A percentile compares a stretch with the other conserved stretches of the same genome.
Conservation (phyloP, 1,139 yeast species). For the Kodamaea anthophila region DNA sequence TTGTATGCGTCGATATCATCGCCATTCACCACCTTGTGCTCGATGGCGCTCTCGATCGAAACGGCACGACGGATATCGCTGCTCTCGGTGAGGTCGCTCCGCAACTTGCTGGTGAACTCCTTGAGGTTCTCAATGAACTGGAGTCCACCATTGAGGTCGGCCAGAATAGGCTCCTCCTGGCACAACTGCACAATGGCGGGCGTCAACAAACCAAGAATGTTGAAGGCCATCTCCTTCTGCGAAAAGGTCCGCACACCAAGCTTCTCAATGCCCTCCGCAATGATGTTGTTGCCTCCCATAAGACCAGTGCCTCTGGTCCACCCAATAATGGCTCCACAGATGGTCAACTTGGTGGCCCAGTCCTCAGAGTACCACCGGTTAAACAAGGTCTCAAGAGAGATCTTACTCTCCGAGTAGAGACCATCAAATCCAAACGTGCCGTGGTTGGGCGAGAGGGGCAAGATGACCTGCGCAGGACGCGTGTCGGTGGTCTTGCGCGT, state of each 20-base stretch:
- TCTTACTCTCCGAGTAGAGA: constrained; percentile 93
- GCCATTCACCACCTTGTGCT: constrained; percentile 89
- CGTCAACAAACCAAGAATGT: constrained; percentile 86
- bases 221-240: constrained; percentile 99
- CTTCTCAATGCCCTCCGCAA: constrained; percentile 95
- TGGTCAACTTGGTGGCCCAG: constrained; percentile 89
- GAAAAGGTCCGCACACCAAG: constrained; percentile 96
- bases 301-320: constrained; percentile 99
- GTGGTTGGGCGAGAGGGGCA: constrained; percentile 97
- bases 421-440: constrained; percentile 99
- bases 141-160: constrained; percentile 97
- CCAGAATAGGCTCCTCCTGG: constrained; percentile 92
- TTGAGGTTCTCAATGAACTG: constrained; percentile 89
- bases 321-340: constrained; percentile 97
- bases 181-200: constrained; percentile 81
- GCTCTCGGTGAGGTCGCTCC: constrained; percentile 76
- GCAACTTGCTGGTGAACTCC: constrained; percentile 75
- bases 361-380: constrained; percentile 99
- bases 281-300: constrained; percentile 94
- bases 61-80: constrained; percentile 95
- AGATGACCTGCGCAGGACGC: constrained; percentile 95
- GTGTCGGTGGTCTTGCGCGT: constrained; percentile 82
- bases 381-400: constrained; percentile 90
- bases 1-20: constrained; percentile 80
- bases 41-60: constrained; percentile 85